Evolutionary conservation across 1,284 basidiomycete genomes (phyloP).

Genomic region (Pisolithus thermaeus): DNA sequence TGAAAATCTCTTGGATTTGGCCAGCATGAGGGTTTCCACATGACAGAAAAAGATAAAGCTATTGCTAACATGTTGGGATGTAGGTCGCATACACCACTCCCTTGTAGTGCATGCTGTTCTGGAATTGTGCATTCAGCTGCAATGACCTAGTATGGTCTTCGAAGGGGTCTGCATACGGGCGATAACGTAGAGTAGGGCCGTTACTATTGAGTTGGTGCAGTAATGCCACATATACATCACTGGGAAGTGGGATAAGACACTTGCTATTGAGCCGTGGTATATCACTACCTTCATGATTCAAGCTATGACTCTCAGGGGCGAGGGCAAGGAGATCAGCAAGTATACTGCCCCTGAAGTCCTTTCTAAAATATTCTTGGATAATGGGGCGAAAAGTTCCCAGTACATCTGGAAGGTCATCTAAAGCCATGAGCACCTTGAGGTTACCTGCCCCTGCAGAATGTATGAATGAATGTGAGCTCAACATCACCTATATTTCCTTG

Average conservation of each 20-base stretch:
- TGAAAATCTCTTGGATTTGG: neutral
- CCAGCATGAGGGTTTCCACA: neutral
- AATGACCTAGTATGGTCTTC: neutral
- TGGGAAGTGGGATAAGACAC: neutral
- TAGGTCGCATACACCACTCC: neutral
- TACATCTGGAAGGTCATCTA: neutral
- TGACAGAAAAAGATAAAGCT: neutral
- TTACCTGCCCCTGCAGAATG: neutral
- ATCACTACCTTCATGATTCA: neutral
- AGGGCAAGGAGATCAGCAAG: no score
- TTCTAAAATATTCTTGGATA: no score
- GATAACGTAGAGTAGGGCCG: neutral
- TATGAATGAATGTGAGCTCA: neutral
- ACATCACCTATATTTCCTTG: neutral
- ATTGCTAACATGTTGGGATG: neutral
- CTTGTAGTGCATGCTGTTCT: neutral
- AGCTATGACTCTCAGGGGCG: no score
- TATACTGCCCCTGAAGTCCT: no score
- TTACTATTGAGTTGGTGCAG: neutral
- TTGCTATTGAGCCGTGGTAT: neutral
- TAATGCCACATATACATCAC: neutral
- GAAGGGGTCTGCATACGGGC: neutral
- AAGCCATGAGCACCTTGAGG: neutral
- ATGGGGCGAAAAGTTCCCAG: neutral
- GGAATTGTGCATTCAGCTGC: neutral